Percentiles rank a stretch among this genome's conserved stretches.
Conservation (phyloP, 2,329 filamentous ascomycete species). For the Cytospora schulzeri region DNA sequence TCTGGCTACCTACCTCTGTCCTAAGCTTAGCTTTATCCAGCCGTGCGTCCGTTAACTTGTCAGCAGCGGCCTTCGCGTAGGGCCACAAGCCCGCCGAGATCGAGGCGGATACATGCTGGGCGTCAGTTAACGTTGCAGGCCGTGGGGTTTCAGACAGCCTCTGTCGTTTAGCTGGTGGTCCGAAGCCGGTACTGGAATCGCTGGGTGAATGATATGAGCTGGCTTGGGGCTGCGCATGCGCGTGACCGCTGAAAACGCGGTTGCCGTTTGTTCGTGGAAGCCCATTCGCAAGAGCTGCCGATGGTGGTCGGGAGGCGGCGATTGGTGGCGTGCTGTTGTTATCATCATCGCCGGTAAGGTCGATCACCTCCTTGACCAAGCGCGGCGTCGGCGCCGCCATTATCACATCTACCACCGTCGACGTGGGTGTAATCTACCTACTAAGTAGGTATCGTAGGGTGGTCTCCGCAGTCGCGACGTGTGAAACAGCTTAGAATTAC, state of each 20-base stretch:
- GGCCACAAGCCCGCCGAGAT: neutral
- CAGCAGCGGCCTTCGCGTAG: slow-evolving; percentile 13
- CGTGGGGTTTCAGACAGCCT: slow-evolving; percentile 10
- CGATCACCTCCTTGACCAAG: slow-evolving; percentile 30
- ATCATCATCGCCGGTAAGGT: slow-evolving; percentile 34
- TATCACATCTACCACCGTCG: neutral
- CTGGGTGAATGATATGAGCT: neutral
- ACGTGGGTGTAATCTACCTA: slow-evolving; percentile 1
- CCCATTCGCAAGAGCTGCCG: neutral
- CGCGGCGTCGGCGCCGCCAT: neutral
- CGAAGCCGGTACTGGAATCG: neutral
- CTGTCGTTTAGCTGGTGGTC: slow-evolving; percentile 17
- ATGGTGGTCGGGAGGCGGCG: neutral
- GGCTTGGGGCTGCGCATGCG: neutral
- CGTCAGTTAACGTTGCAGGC: neutral
- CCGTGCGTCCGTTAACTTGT: neutral
- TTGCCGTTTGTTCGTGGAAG: neutral
- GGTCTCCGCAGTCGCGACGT: neutral
- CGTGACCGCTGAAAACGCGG: neutral
- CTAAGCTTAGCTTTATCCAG: slow-evolving; percentile 5
- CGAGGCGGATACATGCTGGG: neutral
- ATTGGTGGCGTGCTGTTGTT: slow-evolving; percentile 2
- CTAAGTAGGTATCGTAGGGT: slow-evolving; percentile 5
- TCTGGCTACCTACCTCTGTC: slow-evolving; percentile 6
- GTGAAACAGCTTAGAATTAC: neutral